Percentiles rank a stretch among this genome's conserved stretches.
These are phyloP conservation scores for Ascocoryne sarcoides DNA, from an alignment of 2,329 filamentous ascomycete genomes.

Conservation along the genomic window DNA sequence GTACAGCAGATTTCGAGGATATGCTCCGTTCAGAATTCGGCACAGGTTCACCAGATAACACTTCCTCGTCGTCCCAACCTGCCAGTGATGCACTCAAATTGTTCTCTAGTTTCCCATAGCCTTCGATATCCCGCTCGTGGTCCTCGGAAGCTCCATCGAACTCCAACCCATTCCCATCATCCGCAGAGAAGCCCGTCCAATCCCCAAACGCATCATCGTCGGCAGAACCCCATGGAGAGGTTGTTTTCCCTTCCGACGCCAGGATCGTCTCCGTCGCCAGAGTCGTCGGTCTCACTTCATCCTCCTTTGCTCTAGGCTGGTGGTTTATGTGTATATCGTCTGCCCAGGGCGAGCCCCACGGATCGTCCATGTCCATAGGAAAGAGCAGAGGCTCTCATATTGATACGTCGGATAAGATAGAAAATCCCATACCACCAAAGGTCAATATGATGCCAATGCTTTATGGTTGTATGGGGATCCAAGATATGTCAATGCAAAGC, in stretches of 20 bases:
- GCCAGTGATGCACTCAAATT: constrained; percentile 4
- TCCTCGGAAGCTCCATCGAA: constrained; percentile 13
- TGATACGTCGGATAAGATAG: constrained; percentile 14
- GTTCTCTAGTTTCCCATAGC: constrained; percentile 3
- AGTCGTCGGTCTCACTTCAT: constrained; percentile 11
- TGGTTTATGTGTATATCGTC: constrained; percentile 21
- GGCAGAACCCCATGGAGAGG: constrained; percentile 21
- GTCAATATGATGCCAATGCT: constrained; percentile 5
- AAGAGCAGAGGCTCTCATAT: constrained; percentile 22
- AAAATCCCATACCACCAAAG: constrained; percentile 1
- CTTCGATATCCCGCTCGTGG: constrained; percentile 7
- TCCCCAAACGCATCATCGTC: constrained; percentile 22
- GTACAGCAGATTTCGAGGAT: constrained; percentile 6
- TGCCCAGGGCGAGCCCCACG: constrained; percentile 33
- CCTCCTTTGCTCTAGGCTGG: constrained; percentile 9
- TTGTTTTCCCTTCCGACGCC: constrained; percentile 15
- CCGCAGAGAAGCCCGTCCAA: constrained; percentile 17
- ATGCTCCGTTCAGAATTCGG: constrained; percentile 11
- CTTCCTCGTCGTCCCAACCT: constrained; percentile 10
- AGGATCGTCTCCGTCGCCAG: constrained; percentile 13
- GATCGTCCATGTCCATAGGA: constrained; percentile 29
- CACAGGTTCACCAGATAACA: neutral
- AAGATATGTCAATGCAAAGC: neutral
- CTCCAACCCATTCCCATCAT: constrained; percentile 6
- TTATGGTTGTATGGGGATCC: constrained; percentile 1